Percentiles rank a stretch among this genome's conserved stretches.
Evolutionary conservation across 1,284 basidiomycete genomes (phyloP).

Genomic region (Rhodotorula sp.): DNA sequence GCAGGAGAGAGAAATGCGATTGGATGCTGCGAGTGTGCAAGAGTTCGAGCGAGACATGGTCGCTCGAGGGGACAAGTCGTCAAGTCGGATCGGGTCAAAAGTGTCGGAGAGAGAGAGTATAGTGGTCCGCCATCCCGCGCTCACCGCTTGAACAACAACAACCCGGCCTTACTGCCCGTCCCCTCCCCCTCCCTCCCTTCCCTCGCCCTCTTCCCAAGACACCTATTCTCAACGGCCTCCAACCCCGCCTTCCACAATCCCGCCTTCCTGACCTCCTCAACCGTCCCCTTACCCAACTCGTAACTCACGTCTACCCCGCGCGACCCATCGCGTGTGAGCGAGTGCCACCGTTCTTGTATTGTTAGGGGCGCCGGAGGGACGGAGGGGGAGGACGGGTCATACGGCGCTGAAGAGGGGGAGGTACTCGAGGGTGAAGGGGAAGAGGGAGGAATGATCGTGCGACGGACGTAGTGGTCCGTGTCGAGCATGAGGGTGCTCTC

Average conservation of each 20-base stretch:
- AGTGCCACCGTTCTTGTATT: constrained; percentile 8
- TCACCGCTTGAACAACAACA: not conserved
- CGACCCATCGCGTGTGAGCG: constrained; percentile 1
- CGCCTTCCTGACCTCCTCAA: not conserved
- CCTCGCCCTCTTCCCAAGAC: not conserved
- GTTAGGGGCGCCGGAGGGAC: not conserved
- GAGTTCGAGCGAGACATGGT: too few species aligned
- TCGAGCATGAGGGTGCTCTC: constrained; percentile 13
- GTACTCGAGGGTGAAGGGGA: not conserved
- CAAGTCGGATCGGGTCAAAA: too few species aligned
- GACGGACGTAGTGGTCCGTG: constrained; percentile 20
- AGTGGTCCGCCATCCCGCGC: not conserved
- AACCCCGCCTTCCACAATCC: not conserved
- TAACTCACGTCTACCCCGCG: constrained; percentile 4
- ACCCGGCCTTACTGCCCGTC: not conserved
- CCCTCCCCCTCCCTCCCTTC: not conserved
- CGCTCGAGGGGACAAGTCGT: too few species aligned
- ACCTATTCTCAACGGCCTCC: constrained; percentile 13
- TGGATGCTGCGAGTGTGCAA: not conserved
- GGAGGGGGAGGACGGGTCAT: not conserved
- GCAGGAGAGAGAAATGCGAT: not conserved
- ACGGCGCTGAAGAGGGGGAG: not conserved
- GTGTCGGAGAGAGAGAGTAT: too few species aligned
- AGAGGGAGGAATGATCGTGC: constrained; percentile 5
- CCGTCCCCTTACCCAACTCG: not conserved